Evolutionary conservation across 768 basidiomycete genomes (phyloP), one percentile per base, ranked within the genome.

Genomic region (Mycena haematopus): DNA sequence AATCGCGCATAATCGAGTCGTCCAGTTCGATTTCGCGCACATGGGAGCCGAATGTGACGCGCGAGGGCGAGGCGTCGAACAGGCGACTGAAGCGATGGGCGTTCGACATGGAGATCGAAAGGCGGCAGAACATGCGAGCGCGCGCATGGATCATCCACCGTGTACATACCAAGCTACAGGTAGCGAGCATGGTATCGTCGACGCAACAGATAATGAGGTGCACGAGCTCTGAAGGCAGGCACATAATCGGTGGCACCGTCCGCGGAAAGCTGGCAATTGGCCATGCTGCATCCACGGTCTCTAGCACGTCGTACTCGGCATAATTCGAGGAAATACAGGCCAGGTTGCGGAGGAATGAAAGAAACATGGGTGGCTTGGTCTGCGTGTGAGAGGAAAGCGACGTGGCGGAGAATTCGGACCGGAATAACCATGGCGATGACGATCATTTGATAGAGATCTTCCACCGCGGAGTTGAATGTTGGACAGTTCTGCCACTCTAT

Each of bases 21-120:
- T 64, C 62, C 27, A 64, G 25, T 19, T 64, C 62, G 22, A 64
- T 54, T 55, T 52, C 62, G 45, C 57, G 62, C 9, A 64, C 62
- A 27, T 54, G 17, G 1, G 57, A 31, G 15, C 15, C 52, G 27
- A 64, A 64, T 46, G 29, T 64, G 25, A n/a, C 33, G 2, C 38
- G 38, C 21, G 35, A 21, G 19, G 46, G 57, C 19, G 51, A 27
- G 9, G 29, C 6, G 11, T 19, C 25, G 36, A 64, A 64, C 1
- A 64, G 46, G 25, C 45, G 52, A 6, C 57, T 47, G 57, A 64
- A 64, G 17, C 62, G 62, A 29, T 64, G 14, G 21, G 62, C 62
- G 25, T 64, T 64, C 14, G 29, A 40, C 29, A 64, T 25, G 6
- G 62, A 58, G 11, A 64, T 58, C 2, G 57, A 58, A 7, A 64